Base-by-base conservation (phyloP, 75 land plant species). In the Pinus tabuliformis region DNA sequence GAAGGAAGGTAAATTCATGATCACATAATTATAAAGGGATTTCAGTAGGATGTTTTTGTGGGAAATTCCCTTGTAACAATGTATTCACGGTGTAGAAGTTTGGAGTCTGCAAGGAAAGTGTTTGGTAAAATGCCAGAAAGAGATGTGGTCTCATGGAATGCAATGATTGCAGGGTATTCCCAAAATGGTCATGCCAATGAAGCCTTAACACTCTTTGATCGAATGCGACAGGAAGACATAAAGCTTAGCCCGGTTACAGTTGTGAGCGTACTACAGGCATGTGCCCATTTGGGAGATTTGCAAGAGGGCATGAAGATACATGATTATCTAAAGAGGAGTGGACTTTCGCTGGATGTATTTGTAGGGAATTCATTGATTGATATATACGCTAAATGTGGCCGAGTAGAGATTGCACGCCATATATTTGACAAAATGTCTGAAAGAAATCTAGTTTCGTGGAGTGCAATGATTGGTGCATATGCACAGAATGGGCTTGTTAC, bases 371-470 rank as follows among this genome's bases (percentile, higher is more conserved):
- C 84, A 0, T 58, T 90, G 66, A 75, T 90, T 21, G 81, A 79
- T 57, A 80, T 87, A 83, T 90, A 83, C 45, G 74, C 81, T 20
- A 81, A 77, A 77, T 72, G 42, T 57, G 88, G 86, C 5, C 66
- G 83, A 56, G 68, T 85, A 81, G 79, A 52, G 18, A 70, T 74
- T 16, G 92, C 92, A 0, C 30, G 64, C 5, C 79, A 45, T n/a
- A 18, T 91, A 74, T 91, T 91, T 73, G 79, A 73, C 5, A 49
- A 20, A 33, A 58, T 82, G 39, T 80, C 79, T 30, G 68, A 28
- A 24, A 87, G 79, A 85, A 85, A 85, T 74, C 45, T 76, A 74
- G 83, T 85, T 52, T 82, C 92, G 3, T 86, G 91, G 91, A 86
- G 79, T 62, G 85, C 93, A 4, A 82, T 91, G 82, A 65, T 93